phyloP scores from a whole-genome alignment of 2,329 filamentous ascomycete species.

The Xenosphaeropsis pyriputrescens region DNA sequence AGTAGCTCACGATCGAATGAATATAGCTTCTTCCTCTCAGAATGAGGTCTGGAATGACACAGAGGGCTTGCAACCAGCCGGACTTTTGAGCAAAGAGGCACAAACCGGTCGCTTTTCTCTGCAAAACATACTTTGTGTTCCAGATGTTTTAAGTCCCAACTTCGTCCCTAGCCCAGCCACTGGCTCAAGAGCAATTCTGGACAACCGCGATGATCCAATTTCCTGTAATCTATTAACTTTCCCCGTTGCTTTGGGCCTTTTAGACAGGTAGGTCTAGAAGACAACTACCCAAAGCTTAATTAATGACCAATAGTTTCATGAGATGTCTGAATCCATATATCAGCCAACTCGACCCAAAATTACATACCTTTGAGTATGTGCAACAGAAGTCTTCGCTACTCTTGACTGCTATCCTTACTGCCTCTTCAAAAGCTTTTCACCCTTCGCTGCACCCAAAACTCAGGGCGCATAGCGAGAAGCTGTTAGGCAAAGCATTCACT shows the following conservation, averaged over 20 bases:
- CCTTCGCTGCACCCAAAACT: too few relatives aligned
- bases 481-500: too few relatives aligned
- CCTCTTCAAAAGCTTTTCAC: too few relatives aligned
- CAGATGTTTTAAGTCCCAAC: neutral
- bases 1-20: neutral
- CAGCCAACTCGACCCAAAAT: constrained; percentile 21
- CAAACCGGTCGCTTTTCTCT: constrained; percentile 20
- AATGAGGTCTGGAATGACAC: neutral
- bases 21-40: constrained; percentile 1
- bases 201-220: constrained; percentile 15
- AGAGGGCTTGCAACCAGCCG: constrained; percentile 17
- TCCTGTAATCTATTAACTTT: constrained; percentile 13
- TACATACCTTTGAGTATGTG: constrained; percentile 23
- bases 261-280: constrained; percentile 5
- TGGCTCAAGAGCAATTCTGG: neutral
- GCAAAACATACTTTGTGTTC: constrained; percentile 15
- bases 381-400: too few relatives aligned
- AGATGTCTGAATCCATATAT: constrained; percentile 24
- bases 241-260: constrained; percentile 16
- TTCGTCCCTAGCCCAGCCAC: too few relatives aligned
- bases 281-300: constrained; percentile 7
- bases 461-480: too few relatives aligned
- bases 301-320: constrained; percentile 19
- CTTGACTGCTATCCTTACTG: too few relatives aligned
- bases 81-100: constrained; percentile 19